Conservation (phyloP, 2,329 filamentous ascomycete species). For the Aphanoascus verrucosus region DNA sequence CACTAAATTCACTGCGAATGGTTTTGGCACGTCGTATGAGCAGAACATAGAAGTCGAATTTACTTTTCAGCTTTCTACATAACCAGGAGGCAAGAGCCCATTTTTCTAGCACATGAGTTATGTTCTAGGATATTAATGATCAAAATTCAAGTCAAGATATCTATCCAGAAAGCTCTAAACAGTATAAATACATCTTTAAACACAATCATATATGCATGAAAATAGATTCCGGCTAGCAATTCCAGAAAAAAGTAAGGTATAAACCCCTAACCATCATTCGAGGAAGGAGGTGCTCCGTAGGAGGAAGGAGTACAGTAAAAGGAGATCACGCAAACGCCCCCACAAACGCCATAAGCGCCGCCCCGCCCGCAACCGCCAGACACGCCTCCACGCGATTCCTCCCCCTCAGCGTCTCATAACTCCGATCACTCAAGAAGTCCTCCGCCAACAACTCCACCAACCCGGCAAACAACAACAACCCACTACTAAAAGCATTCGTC, state of each 20-base stretch:
- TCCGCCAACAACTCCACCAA: slow-evolving; percentile 76
- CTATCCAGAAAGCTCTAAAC: background rate
- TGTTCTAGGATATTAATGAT: too few relatives aligned
- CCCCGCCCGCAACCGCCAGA: slow-evolving; percentile 49
- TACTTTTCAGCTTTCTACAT: background rate
- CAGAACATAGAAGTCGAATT: background rate
- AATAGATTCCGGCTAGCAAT: background rate
- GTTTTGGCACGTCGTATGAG: background rate
- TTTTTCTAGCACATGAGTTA: too few relatives aligned
- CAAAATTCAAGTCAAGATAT: background rate
- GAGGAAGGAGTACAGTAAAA: background rate
- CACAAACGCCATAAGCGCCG: slow-evolving; percentile 55
- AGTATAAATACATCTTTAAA: background rate
- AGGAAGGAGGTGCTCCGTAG: background rate
- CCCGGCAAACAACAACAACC: slow-evolving; percentile 69
- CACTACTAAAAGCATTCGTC: slow-evolving; percentile 77
- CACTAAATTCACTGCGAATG: background rate
- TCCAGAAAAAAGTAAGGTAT: background rate
- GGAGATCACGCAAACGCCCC: slow-evolving; percentile 49
- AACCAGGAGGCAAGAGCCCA: background rate
- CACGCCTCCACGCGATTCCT: slow-evolving; percentile 52
- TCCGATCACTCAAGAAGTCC: slow-evolving; percentile 62
- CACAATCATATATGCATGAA: background rate
- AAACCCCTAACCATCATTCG: background rate
- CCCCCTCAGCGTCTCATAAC: slow-evolving; percentile 50